These are phyloP conservation scores for Alternaria conjuncta DNA, from an alignment of 2,329 filamentous ascomycete genomes.

Conservation along the genomic window DNA sequence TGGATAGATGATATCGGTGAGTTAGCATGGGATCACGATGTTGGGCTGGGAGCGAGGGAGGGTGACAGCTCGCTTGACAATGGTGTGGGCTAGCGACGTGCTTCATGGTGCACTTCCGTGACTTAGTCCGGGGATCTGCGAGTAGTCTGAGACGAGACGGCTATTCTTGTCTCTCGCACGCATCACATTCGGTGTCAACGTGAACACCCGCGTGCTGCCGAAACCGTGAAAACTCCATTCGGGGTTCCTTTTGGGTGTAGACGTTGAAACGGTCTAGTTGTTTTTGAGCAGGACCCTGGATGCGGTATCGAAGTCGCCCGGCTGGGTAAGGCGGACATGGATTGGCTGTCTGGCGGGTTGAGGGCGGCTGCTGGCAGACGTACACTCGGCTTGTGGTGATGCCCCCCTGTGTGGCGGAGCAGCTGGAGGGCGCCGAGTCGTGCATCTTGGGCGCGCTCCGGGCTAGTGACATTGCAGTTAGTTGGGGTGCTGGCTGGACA, in stretches of 20 bases:
- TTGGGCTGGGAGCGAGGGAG: background rate
- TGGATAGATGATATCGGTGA: conserved; percentile 5
- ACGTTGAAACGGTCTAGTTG: background rate
- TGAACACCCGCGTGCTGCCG: background rate
- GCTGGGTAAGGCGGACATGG: background rate
- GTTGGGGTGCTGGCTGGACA: background rate
- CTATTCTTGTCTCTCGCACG: conserved; percentile 3
- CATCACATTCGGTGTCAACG: background rate
- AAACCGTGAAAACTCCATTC: background rate
- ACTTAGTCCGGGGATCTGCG: background rate
- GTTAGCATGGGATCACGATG: background rate
- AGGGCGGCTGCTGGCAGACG: background rate
- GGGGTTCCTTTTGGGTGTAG: background rate
- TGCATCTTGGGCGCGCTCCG: background rate
- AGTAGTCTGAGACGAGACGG: background rate
- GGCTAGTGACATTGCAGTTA: conserved; percentile 5
- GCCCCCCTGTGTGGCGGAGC: conserved; percentile 1
- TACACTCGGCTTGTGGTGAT: background rate
- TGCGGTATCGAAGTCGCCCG: background rate
- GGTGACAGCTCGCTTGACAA: background rate
- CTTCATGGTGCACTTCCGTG: background rate
- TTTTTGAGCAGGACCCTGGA: background rate
- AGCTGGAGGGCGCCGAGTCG: conserved; percentile 4
- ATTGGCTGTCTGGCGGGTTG: background rate
- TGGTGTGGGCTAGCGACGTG: background rate